Base-by-base conservation (phyloP, 2,329 filamentous ascomycete species). In the Phaeomoniella chlamydospora region DNA sequence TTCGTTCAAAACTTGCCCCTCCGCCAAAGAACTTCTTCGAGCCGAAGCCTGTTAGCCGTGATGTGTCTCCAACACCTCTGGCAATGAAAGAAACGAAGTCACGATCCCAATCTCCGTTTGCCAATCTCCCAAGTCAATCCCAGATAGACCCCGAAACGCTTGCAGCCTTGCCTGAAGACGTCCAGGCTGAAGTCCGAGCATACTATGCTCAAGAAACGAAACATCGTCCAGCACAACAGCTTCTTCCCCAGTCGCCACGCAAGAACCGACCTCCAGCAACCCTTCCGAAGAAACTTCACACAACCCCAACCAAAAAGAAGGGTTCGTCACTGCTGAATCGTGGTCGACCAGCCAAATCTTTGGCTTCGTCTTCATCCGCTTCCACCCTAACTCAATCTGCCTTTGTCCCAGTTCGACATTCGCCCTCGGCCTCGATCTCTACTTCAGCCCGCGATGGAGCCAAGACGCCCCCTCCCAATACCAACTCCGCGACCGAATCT, bases 111-210 rank as follows among this genome's bases (percentile, higher is more conserved):
- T 51, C 53, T 15, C 49, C 55, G 10, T 42, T 50, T 15, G 49
- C 49, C 36, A 43, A 61, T 4, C 56, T 76, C 3, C 73, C 73
- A 2, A 65, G 64, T 2, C 76, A 84, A 16, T 79, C 85, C 1
- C 83, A 93, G 46, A 68, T 96, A 14, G 90, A 98, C 49, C 77
- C 76, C 0, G 84, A 88, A 30, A 81, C 86, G 2, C 79, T 96
- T 42, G 72, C 78, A 30, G 83, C 82, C 1, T 64, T 98, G 1
- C 90, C 90, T 0, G 76, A 80, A 26, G 85, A 94, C 42, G 74
- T 98, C 52, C 82, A 87, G 42, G 74, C 77, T 2, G 90, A 96
- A 55, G 66, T 96, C 1, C 58, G 94, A 5, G 77, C 72, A 2
- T 76, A 80, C 19, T 93, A 94, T 46, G 43, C 55, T 47, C 38